These are phyloP conservation scores for Huntiella bhutanensis DNA, from an alignment of 2,329 filamentous ascomycete species.

Conservation along the genomic window DNA sequence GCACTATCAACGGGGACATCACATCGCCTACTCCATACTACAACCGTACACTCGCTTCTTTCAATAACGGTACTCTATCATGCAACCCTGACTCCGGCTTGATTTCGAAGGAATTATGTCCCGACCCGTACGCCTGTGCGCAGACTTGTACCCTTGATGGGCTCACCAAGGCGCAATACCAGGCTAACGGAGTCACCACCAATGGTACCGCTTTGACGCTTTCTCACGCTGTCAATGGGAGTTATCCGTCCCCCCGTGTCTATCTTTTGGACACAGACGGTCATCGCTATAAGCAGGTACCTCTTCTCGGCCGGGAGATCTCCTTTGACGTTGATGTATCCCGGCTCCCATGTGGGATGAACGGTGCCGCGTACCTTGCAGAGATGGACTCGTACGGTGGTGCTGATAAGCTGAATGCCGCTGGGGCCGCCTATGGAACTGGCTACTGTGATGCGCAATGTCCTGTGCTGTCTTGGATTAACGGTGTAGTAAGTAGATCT, in stretches of 20 bases:
- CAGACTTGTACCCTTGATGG: constrained; percentile 28
- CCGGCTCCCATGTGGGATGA: constrained; percentile 42
- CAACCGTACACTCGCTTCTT: background rate
- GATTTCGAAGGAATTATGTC: background rate
- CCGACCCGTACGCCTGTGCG: constrained; percentile 19
- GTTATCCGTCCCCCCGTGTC: constrained; percentile 24
- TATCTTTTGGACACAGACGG: constrained; percentile 36
- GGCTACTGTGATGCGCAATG: constrained; percentile 34
- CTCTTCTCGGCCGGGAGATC: constrained; percentile 42
- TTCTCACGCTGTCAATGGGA: constrained; percentile 31
- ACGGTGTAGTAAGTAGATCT: constrained; percentile 20
- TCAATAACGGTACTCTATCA: background rate
- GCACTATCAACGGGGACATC: too few relatives aligned
- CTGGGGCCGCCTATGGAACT: constrained; percentile 34
- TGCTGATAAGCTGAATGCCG: constrained; percentile 25
- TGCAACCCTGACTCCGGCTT: background rate
- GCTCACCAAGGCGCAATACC: constrained; percentile 20
- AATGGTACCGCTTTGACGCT: constrained; percentile 27
- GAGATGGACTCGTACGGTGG: constrained; percentile 34
- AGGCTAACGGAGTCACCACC: constrained; percentile 28
- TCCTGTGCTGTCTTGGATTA: constrained; percentile 13
- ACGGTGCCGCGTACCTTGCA: constrained; percentile 43
- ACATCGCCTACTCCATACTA: background rate
- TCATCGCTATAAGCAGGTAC: constrained; percentile 39
- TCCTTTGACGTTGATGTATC: constrained; percentile 49